These are phyloP conservation scores for Naematelia encephala DNA, from an alignment of 768 basidiomycete species.

Conservation along the genomic window DNA sequence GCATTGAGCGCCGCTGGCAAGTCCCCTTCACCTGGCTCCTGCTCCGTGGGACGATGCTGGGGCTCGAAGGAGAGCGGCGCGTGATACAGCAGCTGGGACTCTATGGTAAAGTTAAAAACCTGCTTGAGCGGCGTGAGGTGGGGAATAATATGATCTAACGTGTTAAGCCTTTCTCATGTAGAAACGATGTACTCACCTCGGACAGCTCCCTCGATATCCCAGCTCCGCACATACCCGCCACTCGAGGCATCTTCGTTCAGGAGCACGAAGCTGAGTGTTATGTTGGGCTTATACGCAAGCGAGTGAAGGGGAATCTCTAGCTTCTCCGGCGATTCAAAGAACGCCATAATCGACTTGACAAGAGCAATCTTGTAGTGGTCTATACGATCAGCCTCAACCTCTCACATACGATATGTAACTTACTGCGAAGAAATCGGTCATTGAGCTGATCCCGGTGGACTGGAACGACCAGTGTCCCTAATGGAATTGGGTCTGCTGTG, in stretches of 20 bases:
- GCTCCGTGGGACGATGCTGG: neutral
- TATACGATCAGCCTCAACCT: constrained; percentile 40
- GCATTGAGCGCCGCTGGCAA: constrained; percentile 11
- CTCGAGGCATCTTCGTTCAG: constrained; percentile 82
- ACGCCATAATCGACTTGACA: constrained; percentile 28
- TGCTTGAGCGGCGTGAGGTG: constrained; percentile 60
- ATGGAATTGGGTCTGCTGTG: constrained; percentile 21
- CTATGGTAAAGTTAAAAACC: constrained; percentile 86
- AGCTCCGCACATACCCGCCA: constrained; percentile 61
- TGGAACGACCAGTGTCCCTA: constrained; percentile 37
- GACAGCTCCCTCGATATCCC: constrained; percentile 70
- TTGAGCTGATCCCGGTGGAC: constrained; percentile 33
- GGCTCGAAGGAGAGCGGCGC: constrained; percentile 83
- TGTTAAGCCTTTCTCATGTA: neutral
- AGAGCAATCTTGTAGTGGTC: constrained; percentile 55
- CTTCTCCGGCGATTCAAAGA: constrained; percentile 30
- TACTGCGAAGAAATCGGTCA: constrained; percentile 27
- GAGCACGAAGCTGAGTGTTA: constrained; percentile 85
- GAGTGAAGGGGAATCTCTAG: constrained; percentile 53
- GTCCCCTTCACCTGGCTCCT: neutral
- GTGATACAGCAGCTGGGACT: constrained; percentile 90
- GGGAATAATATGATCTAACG: constrained; percentile 66
- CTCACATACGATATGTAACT: constrained; percentile 3
- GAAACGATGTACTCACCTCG: constrained; percentile 56
- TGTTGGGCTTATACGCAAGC: constrained; percentile 73